Percentiles rank a stretch among this genome's conserved stretches.
Evolutionary conservation across 2,329 filamentous ascomycete species (phyloP).

Genomic region (Hymenoscyphus fraxineus): DNA sequence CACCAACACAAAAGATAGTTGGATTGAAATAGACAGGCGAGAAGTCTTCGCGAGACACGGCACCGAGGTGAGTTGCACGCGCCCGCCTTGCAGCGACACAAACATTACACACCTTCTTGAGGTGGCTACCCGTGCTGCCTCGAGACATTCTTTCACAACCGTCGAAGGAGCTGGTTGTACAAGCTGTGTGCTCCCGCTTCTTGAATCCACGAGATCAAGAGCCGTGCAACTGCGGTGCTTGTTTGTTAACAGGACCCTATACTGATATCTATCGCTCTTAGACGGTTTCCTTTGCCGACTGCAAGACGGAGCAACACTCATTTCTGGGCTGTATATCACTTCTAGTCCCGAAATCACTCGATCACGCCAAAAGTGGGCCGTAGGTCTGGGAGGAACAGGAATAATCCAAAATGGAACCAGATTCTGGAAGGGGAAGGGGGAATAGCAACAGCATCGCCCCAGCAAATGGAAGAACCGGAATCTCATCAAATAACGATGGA

Average conservation of each 20-base stretch:
- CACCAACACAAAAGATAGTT: slow-evolving; percentile 12
- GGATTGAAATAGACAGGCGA: slow-evolving; percentile 8
- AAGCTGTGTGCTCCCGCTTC: slow-evolving; percentile 19
- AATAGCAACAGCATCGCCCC: slow-evolving; percentile 30
- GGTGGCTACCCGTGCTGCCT: slow-evolving; percentile 23
- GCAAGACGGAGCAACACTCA: slow-evolving; percentile 14
- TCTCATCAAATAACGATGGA: slow-evolving; percentile 22
- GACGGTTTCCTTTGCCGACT: slow-evolving; percentile 12
- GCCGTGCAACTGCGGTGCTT: slow-evolving; percentile 7
- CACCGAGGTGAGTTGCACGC: slow-evolving; percentile 28
- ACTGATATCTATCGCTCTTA: slow-evolving; percentile 25
- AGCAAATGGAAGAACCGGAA: slow-evolving; percentile 24
- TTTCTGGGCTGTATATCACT: slow-evolving; percentile 17
- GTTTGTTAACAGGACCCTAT: slow-evolving; percentile 20
- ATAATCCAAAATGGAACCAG: slow-evolving; percentile 24
- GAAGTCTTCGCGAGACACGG: slow-evolving; percentile 20
- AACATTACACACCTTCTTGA: slow-evolving; percentile 21
- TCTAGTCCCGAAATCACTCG: slow-evolving; percentile 11
- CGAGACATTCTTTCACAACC: slow-evolving; percentile 24
- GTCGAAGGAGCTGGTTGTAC: slow-evolving; percentile 25
- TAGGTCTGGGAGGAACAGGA: slow-evolving; percentile 27
- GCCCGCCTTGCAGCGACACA: slow-evolving; percentile 25
- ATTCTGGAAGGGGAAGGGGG: slow-evolving; percentile 24
- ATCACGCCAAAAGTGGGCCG: slow-evolving; percentile 13
- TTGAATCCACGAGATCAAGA: slow-evolving; percentile 27